These are phyloP conservation scores for Psilocybe tampanensis DNA, from an alignment of 768 basidiomycete genomes.

Conservation along the genomic window DNA sequence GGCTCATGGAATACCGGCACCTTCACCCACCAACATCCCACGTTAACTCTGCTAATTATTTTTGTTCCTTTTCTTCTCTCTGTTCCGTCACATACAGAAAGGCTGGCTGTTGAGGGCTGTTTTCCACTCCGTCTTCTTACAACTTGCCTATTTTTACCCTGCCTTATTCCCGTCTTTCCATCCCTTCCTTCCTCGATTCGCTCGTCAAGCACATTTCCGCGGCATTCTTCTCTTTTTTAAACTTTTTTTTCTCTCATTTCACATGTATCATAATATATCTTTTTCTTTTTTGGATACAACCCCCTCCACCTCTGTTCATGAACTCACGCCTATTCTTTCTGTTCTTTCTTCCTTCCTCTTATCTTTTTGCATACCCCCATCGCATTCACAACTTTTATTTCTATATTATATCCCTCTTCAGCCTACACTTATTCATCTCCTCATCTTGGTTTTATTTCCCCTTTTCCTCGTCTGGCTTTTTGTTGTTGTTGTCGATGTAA, in stretches of 20 bases:
- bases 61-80: conserved; percentile 5
- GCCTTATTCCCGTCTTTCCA: conserved; percentile 4
- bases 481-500: background rate
- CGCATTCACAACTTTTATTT: background rate
- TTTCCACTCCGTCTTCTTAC: conserved; percentile 15
- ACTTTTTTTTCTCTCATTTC: background rate
- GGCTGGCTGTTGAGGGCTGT: conserved; percentile 1
- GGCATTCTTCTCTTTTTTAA: background rate
- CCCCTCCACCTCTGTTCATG: too few relatives aligned
- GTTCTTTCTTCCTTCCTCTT: background rate
- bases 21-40: background rate
- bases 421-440: background rate
- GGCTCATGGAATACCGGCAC: background rate
- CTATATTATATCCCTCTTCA: conserved; percentile 14
- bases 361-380: background rate
- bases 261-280: background rate
- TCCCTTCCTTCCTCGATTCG: background rate
- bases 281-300: background rate
- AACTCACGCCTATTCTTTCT: background rate
- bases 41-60: background rate
- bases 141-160: conserved; percentile 9
- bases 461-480: conserved; percentile 6
- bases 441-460: conserved; percentile 12
- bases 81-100: conserved; percentile 14
- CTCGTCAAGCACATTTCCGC: background rate